Evolutionary conservation across 177 flowering plant genomes (phyloP).

Genomic region (Vitis hybrid): DNA sequence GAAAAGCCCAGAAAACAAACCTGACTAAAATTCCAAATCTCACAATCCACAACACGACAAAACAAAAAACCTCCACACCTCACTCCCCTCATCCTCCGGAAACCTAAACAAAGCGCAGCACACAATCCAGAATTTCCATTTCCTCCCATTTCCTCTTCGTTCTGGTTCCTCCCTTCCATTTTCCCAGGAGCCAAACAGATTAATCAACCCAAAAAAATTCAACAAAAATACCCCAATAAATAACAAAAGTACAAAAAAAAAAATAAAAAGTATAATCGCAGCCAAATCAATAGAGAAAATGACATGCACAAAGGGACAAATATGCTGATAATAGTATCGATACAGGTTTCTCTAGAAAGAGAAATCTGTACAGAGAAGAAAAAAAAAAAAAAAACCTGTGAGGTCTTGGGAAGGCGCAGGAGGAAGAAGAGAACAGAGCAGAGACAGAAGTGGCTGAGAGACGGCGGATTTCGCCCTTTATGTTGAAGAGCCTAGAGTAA

Average conservation of each 20-base stretch:
- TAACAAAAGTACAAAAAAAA: neutral
- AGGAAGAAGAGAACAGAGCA: constrained; percentile 1
- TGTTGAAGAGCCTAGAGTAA: neutral
- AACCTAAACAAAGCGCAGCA: too few species aligned
- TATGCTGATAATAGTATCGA: neutral
- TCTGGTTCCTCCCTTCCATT: too few species aligned
- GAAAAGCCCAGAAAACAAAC: neutral
- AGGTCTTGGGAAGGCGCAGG: constrained; percentile 19
- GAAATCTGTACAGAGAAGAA: neutral
- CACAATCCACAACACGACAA: too few species aligned
- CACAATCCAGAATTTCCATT: too few species aligned
- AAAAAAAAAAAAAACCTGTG: constrained; percentile 7
- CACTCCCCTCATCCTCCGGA: too few species aligned
- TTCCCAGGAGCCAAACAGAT: neutral
- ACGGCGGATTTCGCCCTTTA: constrained; percentile 26
- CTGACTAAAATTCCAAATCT: neutral
- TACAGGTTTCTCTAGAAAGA: neutral
- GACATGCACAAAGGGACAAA: neutral
- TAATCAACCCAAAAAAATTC: too few species aligned
- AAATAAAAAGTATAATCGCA: neutral
- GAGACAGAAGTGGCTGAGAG: constrained; percentile 19
- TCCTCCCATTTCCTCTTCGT: too few species aligned
- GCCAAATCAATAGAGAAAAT: neutral
- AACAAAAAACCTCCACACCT: too few species aligned
- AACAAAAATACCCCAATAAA: neutral